Evolutionary conservation across 164 flowering plant genomes (phyloP), one percentile per base, ranked within the genome.

Genomic region (Vitis amurensis): DNA sequence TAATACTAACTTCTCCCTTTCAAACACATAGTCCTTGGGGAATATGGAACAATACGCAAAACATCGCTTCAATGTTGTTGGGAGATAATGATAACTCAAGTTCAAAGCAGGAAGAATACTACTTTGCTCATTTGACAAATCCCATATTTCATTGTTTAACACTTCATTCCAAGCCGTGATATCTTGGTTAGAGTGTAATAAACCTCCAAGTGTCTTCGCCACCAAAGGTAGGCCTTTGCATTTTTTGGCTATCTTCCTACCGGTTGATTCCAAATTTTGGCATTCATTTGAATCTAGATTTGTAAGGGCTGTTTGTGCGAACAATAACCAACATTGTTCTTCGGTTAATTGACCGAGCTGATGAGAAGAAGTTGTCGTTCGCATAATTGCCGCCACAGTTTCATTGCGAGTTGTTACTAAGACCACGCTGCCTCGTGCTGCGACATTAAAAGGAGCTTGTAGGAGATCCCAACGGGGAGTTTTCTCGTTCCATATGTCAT

Each of bases 61-160:
- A 31, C 44, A 79, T 30, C 61, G 64, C 72, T 79, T 79, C 31
- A 79, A 49, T 44, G 69, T 70, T 4, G 76, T 4, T 62, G 82
- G 74, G 47, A 79, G 76, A 59, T 65, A 61, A 31, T 66, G 58
- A 49, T 75, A 79, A 55, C 78, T 74, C 61, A 72, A 30, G 29
- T 48, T 66, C 12, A 75, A 50, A 47, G 63, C 64, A 2, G 64
- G 63, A 12, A 71, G 14, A 5, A 57, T 16, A 3, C n/a, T 37
- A 4, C 50, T 49, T 31, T 31, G 44, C 4, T 31, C 44, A 0
- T 62, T 13, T n/a, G 64, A 13, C 11, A 66, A 11, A 59, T 65
- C 69, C 74, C 74, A 71, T 0, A 71, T 14, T 2, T 71, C 47
- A 30, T 50, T 71, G 3, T 71, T 49, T 19, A 64, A 3, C 8